phyloP scores from a whole-genome alignment of 495 filamentous ascomycete genomes.

The Sordaria brevicollis region DNA sequence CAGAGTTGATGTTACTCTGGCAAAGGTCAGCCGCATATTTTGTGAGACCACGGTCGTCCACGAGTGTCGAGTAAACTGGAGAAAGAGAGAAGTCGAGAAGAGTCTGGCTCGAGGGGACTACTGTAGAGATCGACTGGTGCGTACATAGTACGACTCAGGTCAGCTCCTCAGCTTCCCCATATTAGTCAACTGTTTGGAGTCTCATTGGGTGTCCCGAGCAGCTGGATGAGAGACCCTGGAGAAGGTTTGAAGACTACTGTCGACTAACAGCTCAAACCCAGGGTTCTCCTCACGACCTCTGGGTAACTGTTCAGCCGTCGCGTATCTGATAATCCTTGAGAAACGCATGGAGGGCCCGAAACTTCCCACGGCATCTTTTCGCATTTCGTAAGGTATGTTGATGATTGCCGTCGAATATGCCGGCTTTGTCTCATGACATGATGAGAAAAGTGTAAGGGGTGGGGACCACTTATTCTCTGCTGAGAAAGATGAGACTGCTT shows the following conservation, averaged over 20 bases:
- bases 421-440: not conserved
- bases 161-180: too few species aligned
- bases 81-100: not conserved
- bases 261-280: not conserved
- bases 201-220: not conserved
- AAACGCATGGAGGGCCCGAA: not conserved
- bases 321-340: not conserved
- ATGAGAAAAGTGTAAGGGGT: not conserved
- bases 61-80: not conserved
- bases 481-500: not conserved
- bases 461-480: not conserved
- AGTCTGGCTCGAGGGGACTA: not conserved
- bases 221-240: not conserved
- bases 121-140: not conserved
- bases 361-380: not conserved
- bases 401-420: not conserved
- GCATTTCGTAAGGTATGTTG: not conserved
- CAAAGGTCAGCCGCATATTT: not conserved
- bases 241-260: not conserved
- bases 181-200: not conserved
- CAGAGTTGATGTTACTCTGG: not conserved
- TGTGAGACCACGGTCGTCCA: not conserved
- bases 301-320: not conserved
- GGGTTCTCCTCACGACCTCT: not conserved
- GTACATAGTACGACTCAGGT: not conserved